Conservation (phyloP, 768 basidiomycete species). For the Ramaria rubella region DNA sequence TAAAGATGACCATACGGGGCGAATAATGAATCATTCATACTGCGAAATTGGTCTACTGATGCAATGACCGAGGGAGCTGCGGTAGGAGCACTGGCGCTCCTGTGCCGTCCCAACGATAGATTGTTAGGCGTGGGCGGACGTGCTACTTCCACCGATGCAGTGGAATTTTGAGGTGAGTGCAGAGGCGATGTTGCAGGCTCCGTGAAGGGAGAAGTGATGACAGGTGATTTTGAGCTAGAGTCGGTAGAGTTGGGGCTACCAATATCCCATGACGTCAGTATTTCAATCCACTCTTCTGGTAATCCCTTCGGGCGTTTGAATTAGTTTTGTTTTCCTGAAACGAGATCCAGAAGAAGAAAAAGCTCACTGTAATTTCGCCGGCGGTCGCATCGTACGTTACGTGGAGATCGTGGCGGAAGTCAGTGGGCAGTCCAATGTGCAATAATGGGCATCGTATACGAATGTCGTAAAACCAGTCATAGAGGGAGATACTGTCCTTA, state of each 20-base stretch:
- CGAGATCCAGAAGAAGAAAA: not conserved
- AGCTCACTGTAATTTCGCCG: not conserved
- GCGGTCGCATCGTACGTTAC: conserved; percentile 2
- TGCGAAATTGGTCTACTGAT: conserved; percentile 5
- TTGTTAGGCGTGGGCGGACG: not conserved
- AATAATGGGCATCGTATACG: conserved; percentile 4
- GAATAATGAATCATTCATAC: not conserved
- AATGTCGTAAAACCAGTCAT: not conserved
- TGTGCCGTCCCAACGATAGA: not conserved
- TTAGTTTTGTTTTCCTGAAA: not conserved
- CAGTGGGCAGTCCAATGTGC: conserved; percentile 1
- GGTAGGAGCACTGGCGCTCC: not conserved
- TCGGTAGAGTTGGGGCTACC: not conserved
- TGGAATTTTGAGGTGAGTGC: not conserved
- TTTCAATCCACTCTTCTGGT: conserved; percentile 6
- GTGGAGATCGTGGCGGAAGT: conserved; percentile 1
- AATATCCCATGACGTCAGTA: not conserved
- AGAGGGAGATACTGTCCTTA: not conserved
- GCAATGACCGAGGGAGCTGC: not conserved
- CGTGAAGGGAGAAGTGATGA: not conserved
- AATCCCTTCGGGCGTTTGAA: not conserved
- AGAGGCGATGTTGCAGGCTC: not conserved
- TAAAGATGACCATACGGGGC: not conserved
- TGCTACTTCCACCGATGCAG: not conserved
- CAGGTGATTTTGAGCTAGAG: not conserved